Conservation (phyloP, 441 rosid species). For the Manihot esculenta region DNA sequence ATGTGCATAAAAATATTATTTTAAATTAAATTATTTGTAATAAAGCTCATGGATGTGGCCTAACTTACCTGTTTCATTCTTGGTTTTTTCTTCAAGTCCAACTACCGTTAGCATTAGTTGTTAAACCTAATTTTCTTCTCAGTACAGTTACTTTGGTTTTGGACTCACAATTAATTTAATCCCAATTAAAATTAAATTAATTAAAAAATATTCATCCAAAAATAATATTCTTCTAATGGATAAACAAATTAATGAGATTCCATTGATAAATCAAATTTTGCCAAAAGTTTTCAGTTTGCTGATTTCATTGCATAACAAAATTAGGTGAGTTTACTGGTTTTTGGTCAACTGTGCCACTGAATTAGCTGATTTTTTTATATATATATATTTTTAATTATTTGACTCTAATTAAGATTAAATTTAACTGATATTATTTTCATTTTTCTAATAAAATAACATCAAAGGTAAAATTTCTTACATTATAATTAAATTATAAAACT, state of each 20-base stretch:
- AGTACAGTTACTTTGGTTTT: neutral
- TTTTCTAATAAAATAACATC: no score
- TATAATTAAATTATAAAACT: no score
- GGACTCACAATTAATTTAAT: neutral
- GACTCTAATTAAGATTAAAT: no score
- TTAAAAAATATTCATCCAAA: neutral
- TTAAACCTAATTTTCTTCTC: constrained; percentile 9
- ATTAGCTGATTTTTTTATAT: neutral
- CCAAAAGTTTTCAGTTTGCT: neutral
- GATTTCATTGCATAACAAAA: constrained; percentile 5
- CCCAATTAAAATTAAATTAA: no score
- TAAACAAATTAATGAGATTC: neutral
- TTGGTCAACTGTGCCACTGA: constrained; percentile 32
- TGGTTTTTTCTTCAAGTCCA: constrained; percentile 18
- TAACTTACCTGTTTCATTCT: constrained; percentile 30
- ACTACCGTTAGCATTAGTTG: constrained; percentile 2
- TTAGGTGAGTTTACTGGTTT: constrained; percentile 16
- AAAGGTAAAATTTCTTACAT: no score
- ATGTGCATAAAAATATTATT: no score
- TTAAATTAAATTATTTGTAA: no score
- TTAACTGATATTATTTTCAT: no score
- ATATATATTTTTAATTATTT: neutral
- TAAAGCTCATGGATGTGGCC: constrained; percentile 41
- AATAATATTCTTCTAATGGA: no score
- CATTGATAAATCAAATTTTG: constrained; percentile 8